These are phyloP conservation scores for Plasmodium adleri DNA, from an alignment of 169 alveolate genomes.

Conservation along the genomic window DNA sequence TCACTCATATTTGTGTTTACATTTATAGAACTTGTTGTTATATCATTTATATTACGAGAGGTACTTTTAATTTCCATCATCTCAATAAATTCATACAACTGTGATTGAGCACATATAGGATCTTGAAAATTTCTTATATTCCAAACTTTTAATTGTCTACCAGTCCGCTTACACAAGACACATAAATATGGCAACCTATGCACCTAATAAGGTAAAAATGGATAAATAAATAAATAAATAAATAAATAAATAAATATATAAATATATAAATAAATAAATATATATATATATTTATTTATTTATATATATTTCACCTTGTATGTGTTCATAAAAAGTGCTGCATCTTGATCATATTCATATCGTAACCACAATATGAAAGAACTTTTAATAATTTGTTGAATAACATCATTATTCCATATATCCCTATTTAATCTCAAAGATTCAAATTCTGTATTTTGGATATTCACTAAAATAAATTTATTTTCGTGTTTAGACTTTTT, in stretches of 20 bases:
- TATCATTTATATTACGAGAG: background rate
- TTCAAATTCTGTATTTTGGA: slow-evolving; percentile 59
- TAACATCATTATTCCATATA: slow-evolving; percentile 60
- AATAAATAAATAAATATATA: background rate
- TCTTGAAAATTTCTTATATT: slow-evolving; percentile 52
- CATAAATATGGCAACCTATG: slow-evolving; percentile 56
- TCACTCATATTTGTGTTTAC: background rate
- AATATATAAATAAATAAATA: background rate
- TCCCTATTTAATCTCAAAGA: slow-evolving; percentile 56
- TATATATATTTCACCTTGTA: slow-evolving; percentile 38
- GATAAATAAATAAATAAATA: no score
- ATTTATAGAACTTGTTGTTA: background rate
- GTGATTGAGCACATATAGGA: slow-evolving; percentile 73
- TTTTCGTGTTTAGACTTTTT: slow-evolving; percentile 48
- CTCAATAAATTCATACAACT: slow-evolving; percentile 63
- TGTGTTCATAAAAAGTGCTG: slow-evolving; percentile 35
- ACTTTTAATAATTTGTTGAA: slow-evolving; percentile 55
- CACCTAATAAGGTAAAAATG: slow-evolving; percentile 7
- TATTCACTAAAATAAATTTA: slow-evolving; percentile 43
- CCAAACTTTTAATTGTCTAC: slow-evolving; percentile 76
- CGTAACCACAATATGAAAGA: slow-evolving; percentile 65
- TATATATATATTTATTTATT: background rate
- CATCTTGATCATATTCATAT: slow-evolving; percentile 58
- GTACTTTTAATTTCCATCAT: slow-evolving; percentile 23
- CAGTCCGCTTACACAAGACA: slow-evolving; percentile 56